Evolutionary conservation across 768 basidiomycete genomes (phyloP).

Genomic region (Tylopilus sp.): DNA sequence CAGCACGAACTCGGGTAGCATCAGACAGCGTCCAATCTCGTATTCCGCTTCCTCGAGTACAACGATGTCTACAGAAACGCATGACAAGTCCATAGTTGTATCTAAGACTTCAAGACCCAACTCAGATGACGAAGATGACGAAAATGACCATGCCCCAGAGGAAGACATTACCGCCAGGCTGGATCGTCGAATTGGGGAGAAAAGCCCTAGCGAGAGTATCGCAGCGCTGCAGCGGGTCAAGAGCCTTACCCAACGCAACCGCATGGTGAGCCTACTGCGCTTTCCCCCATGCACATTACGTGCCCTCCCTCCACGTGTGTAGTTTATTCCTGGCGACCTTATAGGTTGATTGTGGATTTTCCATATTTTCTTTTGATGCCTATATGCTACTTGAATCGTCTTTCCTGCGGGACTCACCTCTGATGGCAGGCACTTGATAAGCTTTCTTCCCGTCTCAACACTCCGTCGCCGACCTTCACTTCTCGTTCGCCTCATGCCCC

Average conservation of each 20-base stretch:
- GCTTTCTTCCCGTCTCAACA: constrained; percentile 56
- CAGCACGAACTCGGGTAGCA: constrained; percentile 39
- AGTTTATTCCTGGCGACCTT: constrained; percentile 20
- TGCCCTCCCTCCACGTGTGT: constrained; percentile 30
- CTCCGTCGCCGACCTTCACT: constrained; percentile 49
- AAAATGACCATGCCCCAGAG: constrained; percentile 47
- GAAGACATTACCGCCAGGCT: constrained; percentile 65
- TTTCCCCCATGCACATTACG: constrained; percentile 23
- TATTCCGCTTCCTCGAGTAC: constrained; percentile 22
- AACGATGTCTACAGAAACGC: constrained; percentile 40
- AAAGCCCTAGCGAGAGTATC: constrained; percentile 49
- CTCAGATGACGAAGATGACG: constrained; percentile 46
- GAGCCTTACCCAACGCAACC: constrained; percentile 68
- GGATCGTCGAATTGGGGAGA: constrained; percentile 34
- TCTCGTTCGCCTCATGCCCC: constrained; percentile 35
- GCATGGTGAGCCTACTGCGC: constrained; percentile 50
- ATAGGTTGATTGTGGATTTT: neutral
- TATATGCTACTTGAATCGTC: constrained; percentile 19
- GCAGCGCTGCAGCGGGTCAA: constrained; percentile 64
- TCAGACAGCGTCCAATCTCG: constrained; percentile 34
- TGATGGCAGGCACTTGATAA: constrained; percentile 59
- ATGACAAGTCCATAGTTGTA: constrained; percentile 33
- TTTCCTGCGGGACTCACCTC: neutral
- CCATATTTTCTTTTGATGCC: constrained; percentile 7
- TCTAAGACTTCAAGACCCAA: constrained; percentile 28